Evolutionary conservation across 108 stramenopile genomes (phyloP), one percentile per base, ranked within the genome.

Genomic region (Conticribra weissflogii): DNA sequence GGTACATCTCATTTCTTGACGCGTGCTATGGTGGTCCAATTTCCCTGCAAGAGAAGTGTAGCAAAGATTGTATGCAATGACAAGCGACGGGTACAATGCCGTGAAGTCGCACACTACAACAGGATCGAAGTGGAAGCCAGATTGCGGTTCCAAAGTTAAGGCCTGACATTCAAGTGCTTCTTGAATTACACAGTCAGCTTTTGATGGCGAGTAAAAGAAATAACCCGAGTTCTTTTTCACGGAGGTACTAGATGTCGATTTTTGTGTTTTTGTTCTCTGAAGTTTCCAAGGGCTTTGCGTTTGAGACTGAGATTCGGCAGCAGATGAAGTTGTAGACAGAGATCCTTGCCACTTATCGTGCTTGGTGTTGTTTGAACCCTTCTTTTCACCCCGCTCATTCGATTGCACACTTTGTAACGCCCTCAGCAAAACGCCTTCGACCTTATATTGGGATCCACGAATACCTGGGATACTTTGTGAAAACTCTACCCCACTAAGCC

Each of bases 41-140:
- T 89, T 92, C 32, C 96, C 95, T 19, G 92, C 92, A 46, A 85
- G 78, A 12, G 95, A 96, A 9, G 90, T 88, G 71, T 97, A 99
- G 65, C 98, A 99, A 1, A 99, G 82, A 67, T 99, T 99, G 83
- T 98, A 96, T 30, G 97, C 97, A 75, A 98, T 98, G 31, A 99
- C 85, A 49, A 99, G 90, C 1, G 96, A 97, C 16, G 99, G 99
- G 76, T 99, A 99, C 34, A 99, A 83, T 8, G 93, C 93, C 8
- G 90, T 96, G 63, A 98, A 99, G 67, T 99, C 99, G 45, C 98
- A 93, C 3, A 98, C 98, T 22, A 97, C 92, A 21, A 99, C 89
- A 8, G 99, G 99, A 25, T 97, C 95, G 18, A 76, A 74, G 62
- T 97, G 95, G 63, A 98, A 88, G 17, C 88, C 94, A 46, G 88